Evolutionary conservation across 495 filamentous ascomycete genomes (phyloP), one percentile per base, ranked within the genome.

Genomic region (Pyronema omphalodes): DNA sequence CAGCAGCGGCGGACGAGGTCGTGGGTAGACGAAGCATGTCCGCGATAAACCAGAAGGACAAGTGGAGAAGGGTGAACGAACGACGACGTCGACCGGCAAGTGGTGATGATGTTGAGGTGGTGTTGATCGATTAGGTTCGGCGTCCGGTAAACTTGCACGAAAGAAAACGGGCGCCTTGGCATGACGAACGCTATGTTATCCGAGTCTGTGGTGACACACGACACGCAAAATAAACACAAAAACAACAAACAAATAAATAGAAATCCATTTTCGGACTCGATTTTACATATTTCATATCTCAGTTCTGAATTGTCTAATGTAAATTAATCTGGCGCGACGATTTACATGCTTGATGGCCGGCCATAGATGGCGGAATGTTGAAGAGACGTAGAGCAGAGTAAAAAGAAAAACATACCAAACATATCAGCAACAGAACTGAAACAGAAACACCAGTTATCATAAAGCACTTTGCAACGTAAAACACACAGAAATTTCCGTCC

Each of bases 1-100:
- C 43, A 6, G 58, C 51, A 37, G 61, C 55, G 39, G 53, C 36
- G 29, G 62, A 56, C 51, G 62, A 57, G 19, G 50, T 40, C 8
- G 37, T 9, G 8, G 36, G 36, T 11, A 65, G 62, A 46, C 62
- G 62, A 58, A 65, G 57, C 62, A 65, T 65, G 33, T 48, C 11
- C 33, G 40, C 52, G 59, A 51, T 56, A 47, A 44, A 33, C 51
- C 39, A 6, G 57, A 15, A n/a, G 45, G 33, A 35, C 14, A 44
- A 36, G 50, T 12, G 44, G 5, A 40, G 36, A 23, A 44, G 37
- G 55, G 29, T 9, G 23, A 15, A 47, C 44, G 19, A 15, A 47
- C 44, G 44, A 47, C 19, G n/a, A 17, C 39, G 39, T 43, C 39
- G 7, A 23, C n/a, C 4, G 41, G 39, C 11, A 39, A 34, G 52